Evolutionary conservation across 2,329 filamentous ascomycete genomes (phyloP), one percentile per base, ranked within the genome.

Genomic region (Phaeosphaeriaceae sp.): DNA sequence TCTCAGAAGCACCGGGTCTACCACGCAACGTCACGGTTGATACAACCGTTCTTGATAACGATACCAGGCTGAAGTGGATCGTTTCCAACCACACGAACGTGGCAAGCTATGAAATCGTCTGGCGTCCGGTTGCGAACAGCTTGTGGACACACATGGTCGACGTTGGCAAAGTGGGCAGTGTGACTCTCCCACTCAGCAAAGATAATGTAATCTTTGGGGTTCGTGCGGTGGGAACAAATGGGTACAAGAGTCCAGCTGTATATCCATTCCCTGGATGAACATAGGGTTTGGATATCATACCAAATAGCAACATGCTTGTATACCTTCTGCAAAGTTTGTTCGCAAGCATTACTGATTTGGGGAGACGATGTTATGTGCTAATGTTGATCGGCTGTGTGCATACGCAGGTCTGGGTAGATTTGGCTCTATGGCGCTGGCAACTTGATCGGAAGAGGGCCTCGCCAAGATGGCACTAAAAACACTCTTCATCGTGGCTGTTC

Each of bases 121-220:
- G 83, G 83, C 75, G 85, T 54, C 69, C 82, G 1, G 84, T 81
- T 5, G 79, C 78, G 15, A 80, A 82, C 36, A 79, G 82, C 48
- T 77, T 84, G 50, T 86, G 83, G 83, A 83, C 82, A 44, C 78
- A 82, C 56, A 72, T 77, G 22, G 57, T 84, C 1, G 76, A 81
- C 65, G 83, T 87, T 3, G 84, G 84, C 0, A 76, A 80, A 22
- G 80, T 81, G 3, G 76, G 76, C 0, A 76, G 69, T 42, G 81
- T 78, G 4, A 83, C 78, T 5, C 71, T 88, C 17, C 69, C 78
- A 1, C 67, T 87, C 61, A 83, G 81, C 54, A 86, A 86, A 73
- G 85, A 88, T 60, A 85, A 86, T 72, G 82, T 85, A 13, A 80
- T 85, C 22, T 86, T 87, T 73, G 85, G 86, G 0, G 78, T 87